Conservation (phyloP, 495 filamentous ascomycete genomes). For the Penicillium tannophilum region DNA sequence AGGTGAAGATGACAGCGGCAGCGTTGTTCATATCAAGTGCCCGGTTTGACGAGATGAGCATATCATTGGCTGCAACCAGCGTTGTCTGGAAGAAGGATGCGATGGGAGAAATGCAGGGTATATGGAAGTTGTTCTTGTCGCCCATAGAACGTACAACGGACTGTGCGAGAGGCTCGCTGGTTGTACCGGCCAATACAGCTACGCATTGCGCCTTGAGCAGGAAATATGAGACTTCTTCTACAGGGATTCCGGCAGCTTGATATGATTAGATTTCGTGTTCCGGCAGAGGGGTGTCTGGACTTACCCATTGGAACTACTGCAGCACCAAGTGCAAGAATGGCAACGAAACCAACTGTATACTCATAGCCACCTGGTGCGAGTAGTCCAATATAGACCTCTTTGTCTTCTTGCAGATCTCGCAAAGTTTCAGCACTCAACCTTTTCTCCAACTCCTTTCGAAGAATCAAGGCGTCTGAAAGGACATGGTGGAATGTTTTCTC, state of each 20-base stretch:
- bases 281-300: not conserved
- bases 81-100: slow-evolving; percentile 20
- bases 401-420: slow-evolving; percentile 28
- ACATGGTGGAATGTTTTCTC: slow-evolving; percentile 33
- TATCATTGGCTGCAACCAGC: slow-evolving; percentile 13
- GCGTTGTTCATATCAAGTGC: slow-evolving; percentile 31
- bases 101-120: slow-evolving; percentile 25
- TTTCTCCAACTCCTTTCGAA: slow-evolving; percentile 22
- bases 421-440: slow-evolving; percentile 15
- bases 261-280: not conserved
- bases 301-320: slow-evolving; percentile 40
- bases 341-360: slow-evolving; percentile 48
- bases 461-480: slow-evolving; percentile 23
- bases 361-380: slow-evolving; percentile 52
- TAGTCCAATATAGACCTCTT: slow-evolving; percentile 49
- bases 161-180: slow-evolving; percentile 18
- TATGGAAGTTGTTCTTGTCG: slow-evolving; percentile 18
- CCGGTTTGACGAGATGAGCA: slow-evolving; percentile 28
- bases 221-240: slow-evolving; percentile 49
- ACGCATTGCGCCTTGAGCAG: slow-evolving; percentile 34
- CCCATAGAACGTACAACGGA: slow-evolving; percentile 19
- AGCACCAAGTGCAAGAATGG: slow-evolving; percentile 46
- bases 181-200: slow-evolving; percentile 23
- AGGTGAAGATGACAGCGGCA: slow-evolving; percentile 43
- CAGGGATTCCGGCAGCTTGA: slow-evolving; percentile 30